Conservation (phyloP, 2,329 filamentous ascomycete species). For the Xylogone sp. region DNA sequence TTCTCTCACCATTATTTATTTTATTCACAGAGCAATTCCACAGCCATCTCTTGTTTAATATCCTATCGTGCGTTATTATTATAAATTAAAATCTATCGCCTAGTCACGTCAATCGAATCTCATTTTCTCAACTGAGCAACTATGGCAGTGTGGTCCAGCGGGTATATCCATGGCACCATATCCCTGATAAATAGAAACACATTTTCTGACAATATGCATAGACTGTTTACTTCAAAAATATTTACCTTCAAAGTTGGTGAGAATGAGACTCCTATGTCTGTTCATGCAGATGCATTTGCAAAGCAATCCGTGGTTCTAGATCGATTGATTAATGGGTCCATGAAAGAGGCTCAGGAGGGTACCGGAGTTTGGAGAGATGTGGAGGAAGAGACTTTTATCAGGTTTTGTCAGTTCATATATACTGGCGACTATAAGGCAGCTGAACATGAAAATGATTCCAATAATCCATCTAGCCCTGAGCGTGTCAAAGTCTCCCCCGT, state of each 20-base stretch:
- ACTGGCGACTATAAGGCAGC: slow-evolving; percentile 9
- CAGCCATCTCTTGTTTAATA: no score
- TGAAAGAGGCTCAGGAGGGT: slow-evolving; percentile 5
- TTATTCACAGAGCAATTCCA: no score
- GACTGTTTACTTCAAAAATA: slow-evolving; percentile 11
- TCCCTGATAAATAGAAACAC: neutral
- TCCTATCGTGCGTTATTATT: no score
- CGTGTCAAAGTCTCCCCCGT: no score
- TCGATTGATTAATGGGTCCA: slow-evolving; percentile 8
- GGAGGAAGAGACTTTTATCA: slow-evolving; percentile 10
- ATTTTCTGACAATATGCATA: neutral
- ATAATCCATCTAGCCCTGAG: neutral
- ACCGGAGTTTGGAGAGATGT: slow-evolving; percentile 9
- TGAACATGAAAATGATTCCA: neutral
- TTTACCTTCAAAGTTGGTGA: slow-evolving; percentile 14
- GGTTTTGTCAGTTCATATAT: slow-evolving; percentile 11
- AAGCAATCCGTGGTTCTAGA: slow-evolving; percentile 7
- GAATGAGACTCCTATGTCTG: slow-evolving; percentile 8
- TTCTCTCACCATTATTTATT: no score
- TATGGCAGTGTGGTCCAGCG: neutral
- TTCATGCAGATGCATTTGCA: slow-evolving; percentile 7
- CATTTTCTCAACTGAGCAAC: neutral
- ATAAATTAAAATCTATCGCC: no score
- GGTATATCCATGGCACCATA: neutral
- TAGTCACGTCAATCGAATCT: no score